Evolutionary conservation across 805 yeast genomes (phyloP).

Genomic region (Yamadazyma ubonensis): DNA sequence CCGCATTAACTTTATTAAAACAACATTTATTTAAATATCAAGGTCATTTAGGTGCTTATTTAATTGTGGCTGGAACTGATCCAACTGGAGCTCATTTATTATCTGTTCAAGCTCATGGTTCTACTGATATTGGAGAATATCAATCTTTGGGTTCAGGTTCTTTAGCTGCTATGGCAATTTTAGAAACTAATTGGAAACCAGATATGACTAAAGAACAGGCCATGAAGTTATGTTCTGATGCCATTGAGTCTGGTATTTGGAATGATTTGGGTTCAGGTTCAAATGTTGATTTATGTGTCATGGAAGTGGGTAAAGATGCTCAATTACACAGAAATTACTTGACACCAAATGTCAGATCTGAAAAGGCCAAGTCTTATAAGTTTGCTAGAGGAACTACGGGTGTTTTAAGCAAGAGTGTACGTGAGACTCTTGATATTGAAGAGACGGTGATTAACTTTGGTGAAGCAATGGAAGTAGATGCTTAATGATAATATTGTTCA

Average conservation of each 20-base stretch:
- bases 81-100: constrained; percentile 94
- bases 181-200: constrained; percentile 84
- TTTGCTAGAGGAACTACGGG: constrained; percentile 95
- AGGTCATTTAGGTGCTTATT: constrained; percentile 95
- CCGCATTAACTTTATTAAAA: constrained; percentile 88
- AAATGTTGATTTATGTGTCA: constrained; percentile 94
- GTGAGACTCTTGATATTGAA: constrained; percentile 64
- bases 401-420: constrained; percentile 64
- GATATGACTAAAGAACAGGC: constrained; percentile 85
- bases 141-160: constrained; percentile 95
- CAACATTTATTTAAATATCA: constrained; percentile 96
- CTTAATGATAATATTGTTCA: constrained; percentile 21
- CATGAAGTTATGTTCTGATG: constrained; percentile 84
- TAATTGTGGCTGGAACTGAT: constrained; percentile 97
- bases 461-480: constrained; percentile 46
- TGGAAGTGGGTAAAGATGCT: constrained; percentile 92
- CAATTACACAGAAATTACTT: constrained; percentile 79
- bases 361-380: constrained; percentile 79
- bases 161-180: constrained; percentile 96
- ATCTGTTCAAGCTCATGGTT: constrained; percentile 96
- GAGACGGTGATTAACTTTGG: constrained; percentile 53
- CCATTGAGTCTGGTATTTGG: constrained; percentile 98
- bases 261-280: constrained; percentile 99
- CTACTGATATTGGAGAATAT: constrained; percentile 93
- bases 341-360: constrained; percentile 85